phyloP scores from a whole-genome alignment of 2,329 filamentous ascomycete genomes.

The Stromatinia cepivora region DNA sequence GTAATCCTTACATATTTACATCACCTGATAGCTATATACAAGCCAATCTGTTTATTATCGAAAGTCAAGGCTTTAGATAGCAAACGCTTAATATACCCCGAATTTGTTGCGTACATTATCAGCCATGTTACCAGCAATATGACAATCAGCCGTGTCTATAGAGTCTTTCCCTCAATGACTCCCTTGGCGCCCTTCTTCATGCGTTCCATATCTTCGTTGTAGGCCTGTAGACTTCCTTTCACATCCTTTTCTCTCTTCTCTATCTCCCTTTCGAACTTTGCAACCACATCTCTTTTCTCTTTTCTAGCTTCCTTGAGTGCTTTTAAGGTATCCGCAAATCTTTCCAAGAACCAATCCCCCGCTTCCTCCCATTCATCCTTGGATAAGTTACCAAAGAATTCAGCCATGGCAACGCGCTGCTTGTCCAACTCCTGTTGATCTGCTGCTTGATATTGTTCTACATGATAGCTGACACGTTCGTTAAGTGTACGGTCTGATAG shows the following conservation, averaged over 20 bases:
- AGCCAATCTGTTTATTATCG: not conserved
- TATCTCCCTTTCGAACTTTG: slow-evolving; percentile 36
- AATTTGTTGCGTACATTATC: not conserved
- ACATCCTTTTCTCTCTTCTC: slow-evolving; percentile 36
- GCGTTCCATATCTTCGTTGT: slow-evolving; percentile 33
- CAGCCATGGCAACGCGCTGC: slow-evolving; percentile 6
- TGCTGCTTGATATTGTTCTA: not conserved
- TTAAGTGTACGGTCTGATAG: slow-evolving; percentile 12
- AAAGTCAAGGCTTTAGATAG: not conserved
- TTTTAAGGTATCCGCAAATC: slow-evolving; percentile 33
- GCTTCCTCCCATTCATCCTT: slow-evolving; percentile 40
- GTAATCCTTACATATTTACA: not conserved
- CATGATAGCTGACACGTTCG: slow-evolving; percentile 9
- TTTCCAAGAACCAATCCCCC: slow-evolving; percentile 38
- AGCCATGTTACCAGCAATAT: not conserved
- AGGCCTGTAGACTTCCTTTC: slow-evolving; percentile 28
- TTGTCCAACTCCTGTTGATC: not conserved
- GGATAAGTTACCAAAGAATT: slow-evolving; percentile 34
- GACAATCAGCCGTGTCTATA: not conserved
- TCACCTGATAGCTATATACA: not conserved
- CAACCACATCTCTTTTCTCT: slow-evolving; percentile 34
- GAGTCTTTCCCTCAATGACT: slow-evolving; percentile 23
- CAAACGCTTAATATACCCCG: not conserved
- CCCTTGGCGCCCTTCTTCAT: slow-evolving; percentile 36
- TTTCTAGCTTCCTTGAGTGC: slow-evolving; percentile 32